phyloP scores from a whole-genome alignment of 257 asterid species.

The Gentiana straminea region DNA sequence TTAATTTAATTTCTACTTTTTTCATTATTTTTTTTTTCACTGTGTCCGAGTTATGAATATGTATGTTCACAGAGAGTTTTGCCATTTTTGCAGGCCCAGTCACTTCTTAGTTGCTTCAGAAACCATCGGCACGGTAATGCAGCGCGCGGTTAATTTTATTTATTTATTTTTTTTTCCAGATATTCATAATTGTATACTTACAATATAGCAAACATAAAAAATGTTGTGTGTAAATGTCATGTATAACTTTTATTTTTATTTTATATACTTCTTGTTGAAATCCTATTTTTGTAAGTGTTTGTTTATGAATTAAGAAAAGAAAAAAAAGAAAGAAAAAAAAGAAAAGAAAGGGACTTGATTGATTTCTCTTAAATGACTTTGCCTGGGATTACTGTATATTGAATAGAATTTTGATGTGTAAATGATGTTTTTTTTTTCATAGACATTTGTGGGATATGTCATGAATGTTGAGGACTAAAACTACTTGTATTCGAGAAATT shows the following conservation, averaged over 20 bases:
- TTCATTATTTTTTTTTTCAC: neutral
- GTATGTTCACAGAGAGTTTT: neutral
- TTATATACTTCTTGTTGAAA: no score
- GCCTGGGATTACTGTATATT: neutral
- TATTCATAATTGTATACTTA: constrained; percentile 7
- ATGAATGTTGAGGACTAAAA: no score
- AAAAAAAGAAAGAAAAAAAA: neutral
- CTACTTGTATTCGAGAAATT: no score
- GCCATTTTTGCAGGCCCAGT: constrained; percentile 23
- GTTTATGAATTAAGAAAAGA: no score
- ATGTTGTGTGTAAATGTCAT: constrained; percentile 10
- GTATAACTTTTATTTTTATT: no score
- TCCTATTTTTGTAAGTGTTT: no score
- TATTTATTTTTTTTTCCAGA: neutral
- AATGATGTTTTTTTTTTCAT: no score
- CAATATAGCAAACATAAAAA: constrained; percentile 8
- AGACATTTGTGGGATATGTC: no score
- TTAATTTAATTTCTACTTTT: neutral
- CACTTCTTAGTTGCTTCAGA: constrained; percentile 34
- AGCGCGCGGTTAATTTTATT: constrained; percentile 18
- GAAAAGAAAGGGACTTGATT: neutral
- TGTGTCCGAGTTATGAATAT: neutral
- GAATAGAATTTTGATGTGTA: no score
- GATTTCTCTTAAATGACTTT: constrained; percentile 6
- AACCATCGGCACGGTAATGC: constrained; percentile 29